Evolutionary conservation across 805 yeast genomes (phyloP), one percentile per base, ranked within the genome.

Genomic region (Aciculoconidium aculeatum): DNA sequence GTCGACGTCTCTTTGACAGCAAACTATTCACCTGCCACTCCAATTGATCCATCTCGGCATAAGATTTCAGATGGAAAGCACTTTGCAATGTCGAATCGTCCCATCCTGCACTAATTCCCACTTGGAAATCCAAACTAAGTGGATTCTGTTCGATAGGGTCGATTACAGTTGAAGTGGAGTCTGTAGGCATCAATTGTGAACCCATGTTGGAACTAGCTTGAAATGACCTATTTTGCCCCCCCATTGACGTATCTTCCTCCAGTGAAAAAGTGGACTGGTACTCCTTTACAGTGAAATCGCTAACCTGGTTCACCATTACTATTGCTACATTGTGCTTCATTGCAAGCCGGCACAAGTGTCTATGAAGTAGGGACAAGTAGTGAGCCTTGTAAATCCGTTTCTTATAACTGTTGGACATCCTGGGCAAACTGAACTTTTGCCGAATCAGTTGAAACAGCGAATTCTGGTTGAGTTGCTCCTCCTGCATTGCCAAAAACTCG

Each of bases 401-500:
- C 23, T 50, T 52, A 31, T 55, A 59, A 15, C 37, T 39, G n/a
- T 25, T 40, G 17, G 48, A 42, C 29, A 33, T 47, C 36, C 42
- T 51, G 12, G 51, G 43, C 17, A 35, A 33, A 19, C 49, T 49
- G 23, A 35, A 39, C 25, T 43, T 53, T 26, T 31, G 38, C 18
- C 33, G 34, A 23, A 49, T 46, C 15, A 30, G 33, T 28, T 41
- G 44, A n/a, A 47, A 27, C 7, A 30, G 35, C 11, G 33, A 29
- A 22, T 33, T 44, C 8, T 41, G 38, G 10, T 29, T 30, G n/a
- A 35, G 21, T 17, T 35, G 27, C 3, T 27, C 27, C 15, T 47
- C 51, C 31, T 49, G 57, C 23, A 31, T 27, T 10, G 36, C 29
- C 4, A 58, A 32, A 24, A 67, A 52, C 11, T 55, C 56, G 21